phyloP scores from a whole-genome alignment of 2,329 filamentous ascomycete species.

The Leptosphaerulina australis region DNA sequence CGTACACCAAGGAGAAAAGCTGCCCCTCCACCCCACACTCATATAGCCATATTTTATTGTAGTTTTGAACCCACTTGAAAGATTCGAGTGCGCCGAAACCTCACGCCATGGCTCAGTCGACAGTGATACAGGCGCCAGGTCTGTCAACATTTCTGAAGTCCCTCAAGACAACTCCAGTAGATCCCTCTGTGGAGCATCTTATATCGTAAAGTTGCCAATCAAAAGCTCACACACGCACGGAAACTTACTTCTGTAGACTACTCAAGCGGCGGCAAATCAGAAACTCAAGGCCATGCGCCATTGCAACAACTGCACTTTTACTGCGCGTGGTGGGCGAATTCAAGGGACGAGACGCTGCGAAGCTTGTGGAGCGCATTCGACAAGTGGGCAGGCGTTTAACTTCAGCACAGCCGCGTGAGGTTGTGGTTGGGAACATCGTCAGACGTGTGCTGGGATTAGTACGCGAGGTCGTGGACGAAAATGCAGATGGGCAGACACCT shows the following conservation, averaged over 20 bases:
- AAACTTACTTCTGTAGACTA: slow-evolving; percentile 61
- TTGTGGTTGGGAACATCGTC: slow-evolving; percentile 93
- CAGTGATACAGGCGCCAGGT: slow-evolving; percentile 65
- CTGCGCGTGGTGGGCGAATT: slow-evolving; percentile 83
- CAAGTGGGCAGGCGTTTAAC: slow-evolving; percentile 78
- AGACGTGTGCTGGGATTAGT: slow-evolving; percentile 88
- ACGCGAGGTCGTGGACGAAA: slow-evolving; percentile 85
- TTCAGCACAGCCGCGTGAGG: slow-evolving; percentile 84
- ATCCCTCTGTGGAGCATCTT: slow-evolving; percentile 81
- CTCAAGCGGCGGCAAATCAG: slow-evolving; percentile 90
- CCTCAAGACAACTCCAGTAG: slow-evolving; percentile 75
- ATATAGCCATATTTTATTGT: slow-evolving; percentile 11
- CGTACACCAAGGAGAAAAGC: background rate
- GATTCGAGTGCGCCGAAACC: background rate
- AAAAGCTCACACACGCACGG: background rate
- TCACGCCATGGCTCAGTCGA: slow-evolving; percentile 34
- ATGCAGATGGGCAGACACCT: slow-evolving; percentile 68
- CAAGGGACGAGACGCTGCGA: slow-evolving; percentile 76
- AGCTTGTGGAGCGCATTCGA: slow-evolving; percentile 80
- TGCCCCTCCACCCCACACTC: slow-evolving; percentile 33
- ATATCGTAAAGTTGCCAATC: slow-evolving; percentile 68
- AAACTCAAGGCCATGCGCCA: slow-evolving; percentile 84
- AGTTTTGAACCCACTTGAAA: slow-evolving; percentile 1
- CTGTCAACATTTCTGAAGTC: slow-evolving; percentile 76
- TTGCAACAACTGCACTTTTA: slow-evolving; percentile 88